Percentiles rank a stretch among this genome's conserved stretches.
Conservation (phyloP, 2,329 filamentous ascomycete genomes). For the Plenodomus biglobosus region DNA sequence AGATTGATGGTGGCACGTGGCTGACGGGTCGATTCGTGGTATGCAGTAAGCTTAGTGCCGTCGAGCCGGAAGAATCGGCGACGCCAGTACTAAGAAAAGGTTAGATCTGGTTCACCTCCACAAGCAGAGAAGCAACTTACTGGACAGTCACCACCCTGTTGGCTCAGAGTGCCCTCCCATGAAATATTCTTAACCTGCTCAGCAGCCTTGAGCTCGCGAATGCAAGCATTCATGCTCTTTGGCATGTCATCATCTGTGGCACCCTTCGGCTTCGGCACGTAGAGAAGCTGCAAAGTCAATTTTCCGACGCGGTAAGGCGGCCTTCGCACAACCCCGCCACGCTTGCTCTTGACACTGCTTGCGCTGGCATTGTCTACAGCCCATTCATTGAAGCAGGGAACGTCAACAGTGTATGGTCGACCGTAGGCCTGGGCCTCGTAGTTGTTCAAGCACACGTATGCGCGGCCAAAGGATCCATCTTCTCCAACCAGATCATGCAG, state of each 20-base stretch:
- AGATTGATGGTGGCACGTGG: constrained; percentile 96
- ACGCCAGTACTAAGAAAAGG: constrained; percentile 77
- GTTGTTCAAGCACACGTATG: constrained; percentile 91
- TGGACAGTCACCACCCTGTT: constrained; percentile 96
- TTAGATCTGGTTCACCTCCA: constrained; percentile 9
- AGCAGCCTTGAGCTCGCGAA: constrained; percentile 88
- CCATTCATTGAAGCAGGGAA: constrained; percentile 99
- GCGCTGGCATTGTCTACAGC: constrained; percentile 78
- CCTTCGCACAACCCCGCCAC: constrained; percentile 68
- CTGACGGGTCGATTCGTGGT: constrained; percentile 92
- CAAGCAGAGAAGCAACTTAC: constrained; percentile 60
- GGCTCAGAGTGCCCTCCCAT: constrained; percentile 88
- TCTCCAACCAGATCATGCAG: constrained; percentile 83
- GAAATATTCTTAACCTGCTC: constrained; percentile 76
- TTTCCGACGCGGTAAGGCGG: constrained; percentile 98
- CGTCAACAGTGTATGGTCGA: constrained; percentile 81
- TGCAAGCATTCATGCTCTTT: constrained; percentile 97
- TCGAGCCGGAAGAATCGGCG: constrained; percentile 95
- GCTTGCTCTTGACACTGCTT: constrained; percentile 94
- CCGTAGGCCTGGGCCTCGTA: constrained; percentile 88
- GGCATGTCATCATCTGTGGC: constrained; percentile 93
- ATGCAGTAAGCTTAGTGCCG: constrained; percentile 89
- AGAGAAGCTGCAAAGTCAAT: constrained; percentile 88
- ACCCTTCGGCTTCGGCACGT: constrained; percentile 88
- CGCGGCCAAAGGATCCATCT: constrained; percentile 90